Evolutionary conservation across 352 stramenopile species (phyloP).

Genomic region (Pythium folliculosum): DNA sequence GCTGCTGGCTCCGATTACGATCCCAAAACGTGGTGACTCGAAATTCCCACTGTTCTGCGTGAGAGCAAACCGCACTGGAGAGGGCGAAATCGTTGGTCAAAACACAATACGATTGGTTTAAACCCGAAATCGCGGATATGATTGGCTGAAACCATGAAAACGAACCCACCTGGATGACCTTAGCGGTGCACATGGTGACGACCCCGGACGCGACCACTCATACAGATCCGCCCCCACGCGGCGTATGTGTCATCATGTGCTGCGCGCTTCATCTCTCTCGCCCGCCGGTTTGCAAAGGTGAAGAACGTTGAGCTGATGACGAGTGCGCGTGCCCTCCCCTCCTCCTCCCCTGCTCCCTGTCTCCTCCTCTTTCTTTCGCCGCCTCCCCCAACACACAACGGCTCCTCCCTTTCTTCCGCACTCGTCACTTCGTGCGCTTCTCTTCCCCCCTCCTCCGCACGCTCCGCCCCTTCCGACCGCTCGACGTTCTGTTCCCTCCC

Average conservation of each 20-base stretch:
- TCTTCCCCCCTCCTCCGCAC: not conserved
- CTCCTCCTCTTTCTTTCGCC: constrained; percentile 6
- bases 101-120: not conserved
- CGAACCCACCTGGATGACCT: constrained; percentile 17
- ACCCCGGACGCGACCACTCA: constrained; percentile 24
- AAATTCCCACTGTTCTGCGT: no score
- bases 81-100: not conserved
- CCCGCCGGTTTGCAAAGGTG: not conserved
- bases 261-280: not conserved
- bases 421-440: constrained; percentile 9
- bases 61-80: no score
- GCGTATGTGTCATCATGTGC: constrained; percentile 9
- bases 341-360: not conserved
- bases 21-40: not conserved
- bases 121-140: not conserved
- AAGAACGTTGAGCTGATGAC: constrained; percentile 23
- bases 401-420: constrained; percentile 1
- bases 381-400: not conserved
- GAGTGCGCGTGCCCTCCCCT: constrained; percentile 12
- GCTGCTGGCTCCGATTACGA: constrained; percentile 10
- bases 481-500: not conserved
- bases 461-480: not conserved
- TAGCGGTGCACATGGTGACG: constrained; percentile 34
- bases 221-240: not conserved
- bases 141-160: constrained; percentile 16